Conservation (phyloP, 2,329 filamentous ascomycete genomes). For the Pseudogymnoascus sp. region DNA sequence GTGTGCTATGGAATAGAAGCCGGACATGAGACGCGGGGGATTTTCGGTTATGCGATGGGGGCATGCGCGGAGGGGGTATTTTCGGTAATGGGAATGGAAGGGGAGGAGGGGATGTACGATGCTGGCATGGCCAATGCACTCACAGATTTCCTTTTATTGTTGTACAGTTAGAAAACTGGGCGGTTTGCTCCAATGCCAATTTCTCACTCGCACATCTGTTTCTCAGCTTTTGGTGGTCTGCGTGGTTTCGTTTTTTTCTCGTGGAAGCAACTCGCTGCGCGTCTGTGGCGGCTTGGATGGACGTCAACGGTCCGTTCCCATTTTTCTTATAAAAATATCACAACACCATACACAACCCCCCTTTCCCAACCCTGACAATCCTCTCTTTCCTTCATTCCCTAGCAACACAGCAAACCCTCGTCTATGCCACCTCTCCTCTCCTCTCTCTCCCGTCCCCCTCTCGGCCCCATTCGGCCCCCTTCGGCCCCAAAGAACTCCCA, state of each 20-base stretch:
- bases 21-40: too few relatives aligned
- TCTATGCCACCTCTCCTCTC: background rate
- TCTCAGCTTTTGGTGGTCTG: background rate
- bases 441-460: too few relatives aligned
- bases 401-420: background rate
- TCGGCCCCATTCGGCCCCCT: too few relatives aligned
- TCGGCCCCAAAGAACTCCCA: background rate
- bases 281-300: background rate
- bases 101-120: background rate
- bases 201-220: background rate
- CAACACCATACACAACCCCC: background rate
- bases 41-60: too few relatives aligned
- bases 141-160: background rate
- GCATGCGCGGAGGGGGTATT: too few relatives aligned
- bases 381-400: background rate
- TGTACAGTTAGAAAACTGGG: conserved; percentile 1
- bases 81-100: too few relatives aligned
- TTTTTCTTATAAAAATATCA: background rate
- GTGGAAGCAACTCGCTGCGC: background rate
- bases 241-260: background rate
- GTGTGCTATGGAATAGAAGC: background rate
- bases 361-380: background rate
- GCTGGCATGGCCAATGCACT: background rate
- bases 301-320: background rate
- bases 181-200: background rate